These are phyloP conservation scores for Irpex sp. DNA, from an alignment of 1,284 basidiomycete genomes.

Conservation along the genomic window DNA sequence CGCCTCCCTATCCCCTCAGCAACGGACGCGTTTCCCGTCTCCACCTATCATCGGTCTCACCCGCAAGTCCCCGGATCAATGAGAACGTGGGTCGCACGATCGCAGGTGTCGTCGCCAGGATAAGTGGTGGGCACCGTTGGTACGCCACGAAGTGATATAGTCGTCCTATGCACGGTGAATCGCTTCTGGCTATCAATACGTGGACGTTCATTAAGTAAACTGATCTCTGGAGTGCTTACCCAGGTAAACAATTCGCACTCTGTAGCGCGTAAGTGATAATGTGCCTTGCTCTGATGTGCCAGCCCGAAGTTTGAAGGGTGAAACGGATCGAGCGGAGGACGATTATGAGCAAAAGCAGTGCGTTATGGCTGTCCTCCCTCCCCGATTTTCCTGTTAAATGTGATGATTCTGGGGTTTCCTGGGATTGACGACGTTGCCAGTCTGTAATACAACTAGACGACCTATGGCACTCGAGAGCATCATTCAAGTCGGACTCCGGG, in stretches of 20 bases:
- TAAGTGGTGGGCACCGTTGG: neutral
- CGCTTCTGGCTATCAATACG: neutral
- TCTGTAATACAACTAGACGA: too few relatives aligned
- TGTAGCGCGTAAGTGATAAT: too few relatives aligned
- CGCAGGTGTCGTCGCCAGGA: neutral
- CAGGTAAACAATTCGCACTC: too few relatives aligned
- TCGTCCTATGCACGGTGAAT: too few relatives aligned
- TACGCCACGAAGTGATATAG: neutral
- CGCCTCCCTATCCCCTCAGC: neutral
- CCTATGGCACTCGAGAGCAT: too few relatives aligned
- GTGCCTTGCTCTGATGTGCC: too few relatives aligned
- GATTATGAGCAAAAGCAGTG: neutral
- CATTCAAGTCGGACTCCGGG: too few relatives aligned
- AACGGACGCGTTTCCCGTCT: neutral
- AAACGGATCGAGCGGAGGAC: neutral
- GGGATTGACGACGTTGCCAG: neutral
- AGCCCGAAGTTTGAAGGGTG: neutral
- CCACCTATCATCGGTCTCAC: neutral
- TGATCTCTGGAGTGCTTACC: too few relatives aligned
- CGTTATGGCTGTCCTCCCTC: neutral
- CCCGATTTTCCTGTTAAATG: neutral
- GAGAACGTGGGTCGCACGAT: too few relatives aligned
- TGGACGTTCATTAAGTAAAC: neutral
- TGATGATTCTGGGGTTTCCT: neutral
- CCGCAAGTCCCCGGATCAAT: neutral